Base-by-base conservation (phyloP, 164 flowering plant genomes). In the Brasenia schreberi region DNA sequence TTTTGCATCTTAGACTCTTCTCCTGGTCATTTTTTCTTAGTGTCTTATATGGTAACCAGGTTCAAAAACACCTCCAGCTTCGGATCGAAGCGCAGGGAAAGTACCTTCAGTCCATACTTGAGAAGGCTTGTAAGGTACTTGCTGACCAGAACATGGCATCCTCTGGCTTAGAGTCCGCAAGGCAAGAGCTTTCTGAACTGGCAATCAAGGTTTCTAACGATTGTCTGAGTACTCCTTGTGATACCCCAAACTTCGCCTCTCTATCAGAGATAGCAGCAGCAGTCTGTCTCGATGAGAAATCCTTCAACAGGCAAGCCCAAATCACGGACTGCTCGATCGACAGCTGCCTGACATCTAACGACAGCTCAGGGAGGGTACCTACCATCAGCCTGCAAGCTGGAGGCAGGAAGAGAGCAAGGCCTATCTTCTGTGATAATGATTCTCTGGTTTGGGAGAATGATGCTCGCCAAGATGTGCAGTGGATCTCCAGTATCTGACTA, bases 61-160 rank as follows among this genome's bases (percentile, higher is more conserved):
- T 93, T 60, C 98, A 90, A 74, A 92, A 89, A 18, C 93, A 73
- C 64, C 88, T 93, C 43, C 91, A 93, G 64, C 76, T 93, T 66
- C 83, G 96, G 14, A 84, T 88, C 43, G 97, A 90, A 72, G 92
- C 97, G n/a, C 97, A 93, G 70, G 83, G 86, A 63, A 89, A 86
- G 74, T 93, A 93, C 81, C 83, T 93, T 19, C 88, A 90, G 42
- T 78, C 91, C 23, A 89, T 91, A 65, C 93, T 93, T 5, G 97
- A 93, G 78, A 90, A 86, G 74, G 98, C 98, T 53, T 91, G 92
- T 71, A 86, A 83, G 77, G 86, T 81, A 63, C 78, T 93, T 17
- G 81, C 73, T 69, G 91, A 84, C 49, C 90, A 83, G 64, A 77
- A 83, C 17, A 77, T 71, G 16, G 81, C 76, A 0, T 65, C 87